Percentiles rank a stretch among this genome's conserved stretches.
Evolutionary conservation across 495 filamentous ascomycete species (phyloP).

Genomic region (Chaetomium tenue): DNA sequence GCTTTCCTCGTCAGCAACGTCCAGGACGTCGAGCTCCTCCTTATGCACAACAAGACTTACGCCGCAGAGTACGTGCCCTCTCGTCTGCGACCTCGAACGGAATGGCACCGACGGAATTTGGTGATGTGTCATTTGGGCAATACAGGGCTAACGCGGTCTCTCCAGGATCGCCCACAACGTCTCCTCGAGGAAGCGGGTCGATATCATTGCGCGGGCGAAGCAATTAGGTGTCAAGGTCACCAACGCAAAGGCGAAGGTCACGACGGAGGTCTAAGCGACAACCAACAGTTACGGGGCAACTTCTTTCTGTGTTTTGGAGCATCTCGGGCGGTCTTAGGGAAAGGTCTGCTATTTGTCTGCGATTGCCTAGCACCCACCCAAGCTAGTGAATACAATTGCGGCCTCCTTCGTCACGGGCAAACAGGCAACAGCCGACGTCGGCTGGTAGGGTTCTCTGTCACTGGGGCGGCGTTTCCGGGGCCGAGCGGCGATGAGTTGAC

Average conservation of each 20-base stretch:
- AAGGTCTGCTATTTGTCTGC: constrained; percentile 37
- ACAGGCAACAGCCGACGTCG: constrained; percentile 13
- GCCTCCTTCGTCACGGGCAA: constrained; percentile 32
- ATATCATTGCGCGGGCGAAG: constrained; percentile 94
- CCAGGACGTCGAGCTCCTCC: constrained; percentile 90
- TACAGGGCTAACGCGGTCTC: constrained; percentile 1
- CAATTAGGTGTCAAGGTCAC: constrained; percentile 98
- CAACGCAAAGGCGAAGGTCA: constrained; percentile 97
- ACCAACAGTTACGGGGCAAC: constrained; percentile 29
- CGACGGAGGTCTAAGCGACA: constrained; percentile 79
- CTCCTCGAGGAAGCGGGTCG: constrained; percentile 96
- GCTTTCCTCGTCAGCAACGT: constrained; percentile 98
- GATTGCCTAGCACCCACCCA: constrained; percentile 32
- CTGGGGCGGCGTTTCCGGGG: neutral
- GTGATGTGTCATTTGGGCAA: neutral
- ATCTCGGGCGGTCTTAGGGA: constrained; percentile 37
- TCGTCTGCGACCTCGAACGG: neutral
- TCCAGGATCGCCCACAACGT: constrained; percentile 91
- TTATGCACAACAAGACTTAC: constrained; percentile 99
- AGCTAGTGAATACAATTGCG: constrained; percentile 35
- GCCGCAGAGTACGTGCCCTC: constrained; percentile 82
- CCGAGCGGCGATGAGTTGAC: constrained; percentile 9
- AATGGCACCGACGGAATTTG: neutral
- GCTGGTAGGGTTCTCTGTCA: constrained; percentile 7
- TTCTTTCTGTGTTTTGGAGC: constrained; percentile 37